Evolutionary conservation across 495 filamentous ascomycete genomes (phyloP), one percentile per base, ranked within the genome.

Genomic region (Filosporella fistucella): DNA sequence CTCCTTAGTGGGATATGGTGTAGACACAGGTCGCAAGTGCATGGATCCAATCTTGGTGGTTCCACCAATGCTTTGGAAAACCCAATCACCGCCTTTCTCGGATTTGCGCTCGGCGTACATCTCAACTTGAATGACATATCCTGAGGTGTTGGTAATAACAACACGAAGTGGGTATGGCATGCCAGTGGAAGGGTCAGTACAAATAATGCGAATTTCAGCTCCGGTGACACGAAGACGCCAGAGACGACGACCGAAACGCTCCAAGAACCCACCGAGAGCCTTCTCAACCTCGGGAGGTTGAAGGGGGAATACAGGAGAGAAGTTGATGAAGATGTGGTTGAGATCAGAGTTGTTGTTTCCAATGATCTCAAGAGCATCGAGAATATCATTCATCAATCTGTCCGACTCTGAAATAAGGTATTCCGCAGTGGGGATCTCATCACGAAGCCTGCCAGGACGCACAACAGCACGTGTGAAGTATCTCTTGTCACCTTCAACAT

Each of bases 301-400:
- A 29, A 98, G 78, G 60, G 90, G 89, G 81, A 98, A 97, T 41
- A 96, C 87, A 10, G 85, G 85, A 0, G 86, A 88, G 74, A 98
- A 98, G 77, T 98, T 96, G 74, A 98, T 89, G 77, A 97, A 98
- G 78, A 98, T 95, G 73, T 98, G 94, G 74, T 98, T 98, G 58
- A 98, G 76, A 75, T 98, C 93, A 37, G 93, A 96, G 75, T 95
- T 91, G 77, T 95, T 97, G 77, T 94, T 95, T 48, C 94, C 94
- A 59, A 96, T 91, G 57, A 98, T 94, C 77, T 98, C 93, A 45
- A 98, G 70, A 14, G 93, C 94, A 66, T 97, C 93, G 38, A 98
- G 76, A 63, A 98, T 97, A 61, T 98, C 93, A 68, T 88, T 96
- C 77, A 97, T 90, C 46, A 98, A 74, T 24, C 93, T 82, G 62